Evolutionary conservation across 2,329 filamentous ascomycete species (phyloP).

Genomic region (Lasiodiplodia sp.): DNA sequence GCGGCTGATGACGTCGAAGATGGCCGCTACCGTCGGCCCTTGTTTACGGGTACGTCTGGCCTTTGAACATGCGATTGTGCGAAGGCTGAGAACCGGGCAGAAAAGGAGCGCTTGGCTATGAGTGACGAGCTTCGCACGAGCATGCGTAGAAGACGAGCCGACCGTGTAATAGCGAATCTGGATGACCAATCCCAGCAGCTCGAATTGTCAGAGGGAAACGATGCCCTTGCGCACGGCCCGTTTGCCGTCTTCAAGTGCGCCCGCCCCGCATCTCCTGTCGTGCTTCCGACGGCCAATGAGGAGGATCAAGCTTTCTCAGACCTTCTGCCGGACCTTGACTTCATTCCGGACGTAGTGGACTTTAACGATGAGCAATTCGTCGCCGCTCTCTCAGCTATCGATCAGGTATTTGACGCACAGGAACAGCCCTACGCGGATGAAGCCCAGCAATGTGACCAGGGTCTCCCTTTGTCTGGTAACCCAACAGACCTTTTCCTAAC

Average conservation of each 20-base stretch:
- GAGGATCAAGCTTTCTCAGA: not conserved
- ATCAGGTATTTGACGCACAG: not conserved
- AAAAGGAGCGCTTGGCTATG: constrained; percentile 7
- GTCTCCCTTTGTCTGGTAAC: not conserved
- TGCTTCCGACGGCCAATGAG: not conserved
- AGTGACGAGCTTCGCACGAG: constrained; percentile 3
- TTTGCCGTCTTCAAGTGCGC: constrained; percentile 11
- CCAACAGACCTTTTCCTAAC: not conserved
- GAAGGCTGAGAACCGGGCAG: not conserved
- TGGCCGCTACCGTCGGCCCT: constrained; percentile 28
- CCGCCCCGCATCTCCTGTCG: not conserved
- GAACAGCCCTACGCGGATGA: not conserved
- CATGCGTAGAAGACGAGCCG: not conserved
- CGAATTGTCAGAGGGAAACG: not conserved
- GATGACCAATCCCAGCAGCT: constrained; percentile 5
- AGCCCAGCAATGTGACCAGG: not conserved
- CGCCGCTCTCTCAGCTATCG: not conserved
- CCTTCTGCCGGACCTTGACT: not conserved
- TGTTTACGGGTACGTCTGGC: constrained; percentile 29
- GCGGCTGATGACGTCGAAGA: constrained; percentile 5
- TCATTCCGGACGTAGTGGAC: not conserved
- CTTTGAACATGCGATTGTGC: not conserved
- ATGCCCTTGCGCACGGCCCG: not conserved
- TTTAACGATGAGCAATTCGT: not conserved
- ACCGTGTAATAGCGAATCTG: not conserved